Conservation (phyloP, 2,329 filamentous ascomycete genomes). For the Colletotrichum ledebouriae region DNA sequence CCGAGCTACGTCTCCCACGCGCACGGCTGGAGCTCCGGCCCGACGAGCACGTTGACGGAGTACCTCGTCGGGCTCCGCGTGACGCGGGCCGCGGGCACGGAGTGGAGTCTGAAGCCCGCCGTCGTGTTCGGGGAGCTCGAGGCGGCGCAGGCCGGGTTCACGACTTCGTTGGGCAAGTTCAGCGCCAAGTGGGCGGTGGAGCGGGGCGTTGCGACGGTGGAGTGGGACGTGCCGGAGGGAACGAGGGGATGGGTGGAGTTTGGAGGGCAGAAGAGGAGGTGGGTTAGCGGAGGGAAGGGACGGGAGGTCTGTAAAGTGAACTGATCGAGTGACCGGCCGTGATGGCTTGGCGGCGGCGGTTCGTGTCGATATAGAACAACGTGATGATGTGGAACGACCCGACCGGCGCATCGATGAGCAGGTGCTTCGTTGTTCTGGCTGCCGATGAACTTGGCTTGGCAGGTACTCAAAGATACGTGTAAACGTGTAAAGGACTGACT, state of each 20-base stretch:
- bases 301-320: constrained; percentile 4
- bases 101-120: constrained; percentile 36
- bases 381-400: not conserved
- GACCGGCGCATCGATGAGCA: too few species aligned
- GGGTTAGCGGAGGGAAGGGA: constrained; percentile 35
- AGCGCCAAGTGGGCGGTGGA: constrained; percentile 31
- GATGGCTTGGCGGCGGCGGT: not conserved
- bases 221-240: constrained; percentile 38
- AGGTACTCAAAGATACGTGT: too few species aligned
- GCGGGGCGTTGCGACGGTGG: constrained; percentile 24
- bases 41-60: constrained; percentile 60
- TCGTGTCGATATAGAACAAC: not conserved
- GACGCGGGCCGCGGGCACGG: constrained; percentile 31
- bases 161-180: constrained; percentile 37
- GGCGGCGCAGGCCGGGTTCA: constrained; percentile 40
- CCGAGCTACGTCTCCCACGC: constrained; percentile 62
- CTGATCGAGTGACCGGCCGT: not conserved
- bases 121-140: constrained; percentile 31
- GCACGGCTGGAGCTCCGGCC: constrained; percentile 64
- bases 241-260: constrained; percentile 40
- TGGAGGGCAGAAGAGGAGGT: constrained; percentile 18
- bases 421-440: too few species aligned
- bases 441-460: too few species aligned
- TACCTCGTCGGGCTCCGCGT: constrained; percentile 56
- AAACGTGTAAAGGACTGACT: too few species aligned